Percentiles rank a stretch among this genome's conserved stretches.
phyloP scores from a whole-genome alignment of 768 basidiomycete species.

The Strobilomyces dryophilus region DNA sequence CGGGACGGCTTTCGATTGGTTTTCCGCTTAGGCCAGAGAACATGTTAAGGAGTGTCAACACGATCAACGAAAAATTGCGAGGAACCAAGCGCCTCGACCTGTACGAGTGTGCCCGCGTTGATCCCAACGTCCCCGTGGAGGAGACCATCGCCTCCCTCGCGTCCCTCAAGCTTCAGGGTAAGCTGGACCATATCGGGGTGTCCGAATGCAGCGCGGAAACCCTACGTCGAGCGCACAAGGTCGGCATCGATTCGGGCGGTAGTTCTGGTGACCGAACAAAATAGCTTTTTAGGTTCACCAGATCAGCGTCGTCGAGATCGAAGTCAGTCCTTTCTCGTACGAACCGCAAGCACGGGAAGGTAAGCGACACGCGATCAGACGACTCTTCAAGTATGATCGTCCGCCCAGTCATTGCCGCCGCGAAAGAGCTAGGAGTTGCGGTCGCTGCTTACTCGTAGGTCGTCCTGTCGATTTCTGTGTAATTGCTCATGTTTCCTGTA shows the following conservation, averaged over 20 bases:
- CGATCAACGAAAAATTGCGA: constrained; percentile 43
- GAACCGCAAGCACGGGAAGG: constrained; percentile 47
- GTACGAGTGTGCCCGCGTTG: constrained; percentile 49
- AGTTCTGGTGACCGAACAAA: background rate
- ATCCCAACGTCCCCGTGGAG: constrained; percentile 42
- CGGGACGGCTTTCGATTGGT: background rate
- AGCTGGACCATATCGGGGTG: constrained; percentile 53
- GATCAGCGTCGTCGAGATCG: constrained; percentile 62
- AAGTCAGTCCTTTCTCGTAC: constrained; percentile 57
- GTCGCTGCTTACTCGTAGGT: constrained; percentile 57
- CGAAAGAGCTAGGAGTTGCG: constrained; percentile 50
- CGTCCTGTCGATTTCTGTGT: background rate
- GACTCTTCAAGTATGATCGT: constrained; percentile 1
- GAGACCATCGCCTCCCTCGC: constrained; percentile 41
- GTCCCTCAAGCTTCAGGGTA: constrained; percentile 28
- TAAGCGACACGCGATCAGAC: constrained; percentile 2
- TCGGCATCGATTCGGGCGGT: background rate
- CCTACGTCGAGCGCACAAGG: constrained; percentile 36
- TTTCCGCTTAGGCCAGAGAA: constrained; percentile 29
- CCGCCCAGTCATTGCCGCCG: constrained; percentile 44
- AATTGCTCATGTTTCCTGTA: constrained; percentile 19
- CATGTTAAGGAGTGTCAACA: constrained; percentile 42
- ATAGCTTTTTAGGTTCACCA: constrained; percentile 40
- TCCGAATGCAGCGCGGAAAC: constrained; percentile 51
- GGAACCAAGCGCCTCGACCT: constrained; percentile 56